Evolutionary conservation across 371 early-diverging fungal species (phyloP).

Genomic region (Mortierella sp.): DNA sequence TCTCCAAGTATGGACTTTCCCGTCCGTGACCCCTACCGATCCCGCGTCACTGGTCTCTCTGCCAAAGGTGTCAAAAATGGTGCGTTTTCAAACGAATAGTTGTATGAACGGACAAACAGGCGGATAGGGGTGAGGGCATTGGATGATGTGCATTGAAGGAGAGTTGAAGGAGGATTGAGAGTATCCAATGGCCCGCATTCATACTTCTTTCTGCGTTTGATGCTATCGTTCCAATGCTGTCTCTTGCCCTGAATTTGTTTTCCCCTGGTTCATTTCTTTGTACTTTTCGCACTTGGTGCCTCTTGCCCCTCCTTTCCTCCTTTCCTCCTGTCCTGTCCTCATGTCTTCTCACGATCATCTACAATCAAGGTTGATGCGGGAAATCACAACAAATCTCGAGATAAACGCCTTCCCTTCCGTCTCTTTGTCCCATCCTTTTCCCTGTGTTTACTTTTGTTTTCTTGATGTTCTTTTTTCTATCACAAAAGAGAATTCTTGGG

Average conservation of each 20-base stretch:
- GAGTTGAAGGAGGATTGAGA: neutral
- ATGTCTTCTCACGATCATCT: conserved; percentile 5
- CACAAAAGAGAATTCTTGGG: neutral
- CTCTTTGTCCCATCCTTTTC: neutral
- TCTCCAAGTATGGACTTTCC: neutral
- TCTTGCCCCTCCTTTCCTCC: neutral
- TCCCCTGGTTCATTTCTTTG: neutral
- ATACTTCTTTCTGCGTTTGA: neutral
- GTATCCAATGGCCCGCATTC: neutral
- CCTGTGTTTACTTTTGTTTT: neutral
- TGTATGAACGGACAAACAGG: no score
- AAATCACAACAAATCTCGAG: neutral
- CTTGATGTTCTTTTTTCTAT: neutral
- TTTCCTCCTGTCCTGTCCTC: neutral
- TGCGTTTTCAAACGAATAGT: no score
- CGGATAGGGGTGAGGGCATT: no score
- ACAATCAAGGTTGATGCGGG: conserved; percentile 7
- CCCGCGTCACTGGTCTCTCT: neutral
- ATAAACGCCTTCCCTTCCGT: neutral
- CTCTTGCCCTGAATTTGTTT: conserved; percentile 2
- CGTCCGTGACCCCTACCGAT: conserved; percentile 1
- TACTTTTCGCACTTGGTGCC: neutral
- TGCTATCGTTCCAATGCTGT: neutral
- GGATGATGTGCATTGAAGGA: neutral
- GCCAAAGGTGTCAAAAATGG: conserved; percentile 11